Conservation (phyloP, 2,329 filamentous ascomycete species). For the Leptographium radiaticola region DNA sequence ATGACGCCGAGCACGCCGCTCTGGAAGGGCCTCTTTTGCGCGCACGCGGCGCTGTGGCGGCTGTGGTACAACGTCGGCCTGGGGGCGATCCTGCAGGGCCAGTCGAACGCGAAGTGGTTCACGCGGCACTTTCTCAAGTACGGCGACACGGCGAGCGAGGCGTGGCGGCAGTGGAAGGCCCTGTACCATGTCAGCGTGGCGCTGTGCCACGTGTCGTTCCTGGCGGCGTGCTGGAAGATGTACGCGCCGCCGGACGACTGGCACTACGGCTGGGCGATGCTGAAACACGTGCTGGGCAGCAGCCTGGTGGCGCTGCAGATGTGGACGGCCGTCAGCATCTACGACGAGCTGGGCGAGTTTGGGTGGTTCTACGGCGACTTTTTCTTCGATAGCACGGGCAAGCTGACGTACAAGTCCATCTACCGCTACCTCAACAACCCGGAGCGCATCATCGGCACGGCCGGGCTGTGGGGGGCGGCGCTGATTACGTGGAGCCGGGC, state of each 20-base stretch:
- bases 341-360: slow-evolving; percentile 91
- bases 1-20: slow-evolving; percentile 64
- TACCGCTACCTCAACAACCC: slow-evolving; percentile 98
- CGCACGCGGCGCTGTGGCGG: slow-evolving; percentile 71
- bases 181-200: slow-evolving; percentile 87
- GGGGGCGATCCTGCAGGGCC: slow-evolving; percentile 69
- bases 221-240: slow-evolving; percentile 92
- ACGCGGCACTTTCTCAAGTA: slow-evolving; percentile 96
- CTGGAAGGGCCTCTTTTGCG: slow-evolving; percentile 67
- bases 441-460: slow-evolving; percentile 82
- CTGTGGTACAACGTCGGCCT: slow-evolving; percentile 87
- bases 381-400: slow-evolving; percentile 82
- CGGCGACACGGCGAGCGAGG: slow-evolving; percentile 78
- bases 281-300: slow-evolving; percentile 76
- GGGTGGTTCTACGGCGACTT: slow-evolving; percentile 99
- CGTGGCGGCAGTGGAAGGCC: slow-evolving; percentile 96
- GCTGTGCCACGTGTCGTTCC: slow-evolving; percentile 79
- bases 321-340: slow-evolving; percentile 88
- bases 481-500: slow-evolving; percentile 83
- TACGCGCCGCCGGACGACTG: slow-evolving; percentile 79
- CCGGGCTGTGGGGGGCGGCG: slow-evolving; percentile 89
- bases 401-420: slow-evolving; percentile 90
- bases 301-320: slow-evolving; percentile 74
- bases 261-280: slow-evolving; percentile 70
- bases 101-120: slow-evolving; percentile 88